Base-by-base conservation (phyloP, 2,329 filamentous ascomycete species). In the Parastagonospora avenae region DNA sequence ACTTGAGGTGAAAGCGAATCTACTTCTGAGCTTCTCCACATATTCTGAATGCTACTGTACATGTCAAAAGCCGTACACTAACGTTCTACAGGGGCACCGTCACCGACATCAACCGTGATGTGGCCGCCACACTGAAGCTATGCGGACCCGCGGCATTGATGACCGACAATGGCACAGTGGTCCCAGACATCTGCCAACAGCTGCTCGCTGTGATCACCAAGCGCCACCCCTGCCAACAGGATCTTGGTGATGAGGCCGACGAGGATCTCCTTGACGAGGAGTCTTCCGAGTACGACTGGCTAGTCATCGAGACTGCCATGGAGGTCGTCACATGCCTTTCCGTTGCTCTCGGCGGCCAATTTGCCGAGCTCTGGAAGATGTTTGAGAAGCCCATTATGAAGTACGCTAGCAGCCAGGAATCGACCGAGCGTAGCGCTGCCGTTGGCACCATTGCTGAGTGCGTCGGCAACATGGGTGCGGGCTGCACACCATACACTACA, bases 241-340 rank as follows among this genome's bases (percentile, higher is more conserved):
- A 97, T 69, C 85, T 95, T 16, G 90, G 89, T 48, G 92, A 93
- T 63, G 85, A 88, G 55, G 86, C 87, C n/a, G 80, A 86, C 8
- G 85, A 89, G 48, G 85, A 89, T 42, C 79, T 79, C 46, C 73
- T 81, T 3, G 19, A 24, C 10, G 80, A 85, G 42, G 93, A 92
- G 71, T 89, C 89, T 28, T 96, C 93, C 2, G 94, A 99, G 78
- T 96, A 96, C 68, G 94, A 97, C 79, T 97, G 94, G 94, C 85
- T 97, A 14, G 88, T 96, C 44, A 89, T 97, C 47, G 94, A 99
- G 78, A 96, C 92, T 8, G 92, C 91, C 31, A 84, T 97, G 48
- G 94, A 97, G 60, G 91, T 96, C 40, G 82, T 97, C 43, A 91
- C 91, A 44, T 91, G 90, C 32, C 84, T 97, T 35, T 87, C 92